Conservation (phyloP, 192 early-diverging fungal species). For the Coemansia sp. region DNA sequence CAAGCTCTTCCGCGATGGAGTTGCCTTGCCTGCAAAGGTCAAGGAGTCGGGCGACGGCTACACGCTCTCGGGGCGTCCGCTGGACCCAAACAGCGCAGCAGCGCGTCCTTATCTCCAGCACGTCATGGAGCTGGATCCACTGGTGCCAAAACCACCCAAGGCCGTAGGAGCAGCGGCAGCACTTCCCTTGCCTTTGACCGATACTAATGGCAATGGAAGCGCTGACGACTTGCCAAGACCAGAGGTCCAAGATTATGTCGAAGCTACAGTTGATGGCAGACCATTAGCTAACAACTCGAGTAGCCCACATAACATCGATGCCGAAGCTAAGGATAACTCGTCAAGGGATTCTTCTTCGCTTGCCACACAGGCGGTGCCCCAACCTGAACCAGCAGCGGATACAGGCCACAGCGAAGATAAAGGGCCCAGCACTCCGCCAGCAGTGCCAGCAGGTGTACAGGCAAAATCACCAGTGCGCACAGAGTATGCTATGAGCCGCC, state of each 20-base stretch:
- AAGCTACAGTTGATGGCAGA: too few species aligned
- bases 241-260: not conserved
- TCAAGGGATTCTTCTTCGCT: not conserved
- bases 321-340: not conserved
- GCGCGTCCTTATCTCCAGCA: slow-evolving; percentile 76
- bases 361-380: not conserved
- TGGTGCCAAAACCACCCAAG: slow-evolving; percentile 8
- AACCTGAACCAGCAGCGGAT: not conserved
- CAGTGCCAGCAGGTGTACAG: not conserved
- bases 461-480: slow-evolving; percentile 38
- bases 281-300: not conserved
- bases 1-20: slow-evolving; percentile 79
- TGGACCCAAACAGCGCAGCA: slow-evolving; percentile 87
- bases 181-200: not conserved
- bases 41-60: slow-evolving; percentile 70
- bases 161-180: not conserved
- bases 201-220: not conserved
- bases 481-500: slow-evolving; percentile 54
- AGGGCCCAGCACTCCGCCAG: not conserved
- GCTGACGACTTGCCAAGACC: not conserved
- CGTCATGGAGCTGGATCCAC: slow-evolving; percentile 53
- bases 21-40: slow-evolving; percentile 84
- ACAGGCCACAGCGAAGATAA: not conserved
- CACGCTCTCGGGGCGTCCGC: slow-evolving; percentile 79
- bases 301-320: not conserved